These are phyloP conservation scores for Citropsis articulata DNA, from an alignment of 345 rosid genomes.

Conservation along the genomic window DNA sequence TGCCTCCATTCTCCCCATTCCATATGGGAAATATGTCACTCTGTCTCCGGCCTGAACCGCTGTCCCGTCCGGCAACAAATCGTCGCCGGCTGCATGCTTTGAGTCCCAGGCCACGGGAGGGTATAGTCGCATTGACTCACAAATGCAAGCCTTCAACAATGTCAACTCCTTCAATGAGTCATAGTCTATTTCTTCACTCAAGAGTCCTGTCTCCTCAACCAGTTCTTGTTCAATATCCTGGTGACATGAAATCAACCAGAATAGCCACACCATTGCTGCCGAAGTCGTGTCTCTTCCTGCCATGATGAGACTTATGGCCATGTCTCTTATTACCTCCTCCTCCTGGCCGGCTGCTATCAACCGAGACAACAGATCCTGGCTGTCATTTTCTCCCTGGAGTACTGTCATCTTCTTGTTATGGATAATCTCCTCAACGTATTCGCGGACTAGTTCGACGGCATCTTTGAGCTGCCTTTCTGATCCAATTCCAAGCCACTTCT, in stretches of 20 bases:
- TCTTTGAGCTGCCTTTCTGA: slow-evolving; percentile 48
- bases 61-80: slow-evolving; percentile 70
- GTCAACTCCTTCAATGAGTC: slow-evolving; percentile 41
- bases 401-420: slow-evolving; percentile 29
- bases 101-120: slow-evolving; percentile 79
- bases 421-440: slow-evolving; percentile 24
- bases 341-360: slow-evolving; percentile 38
- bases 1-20: slow-evolving; percentile 86
- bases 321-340: slow-evolving; percentile 49
- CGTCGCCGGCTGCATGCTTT: slow-evolving; percentile 48
- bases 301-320: slow-evolving; percentile 52
- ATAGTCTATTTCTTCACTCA: slow-evolving; percentile 19
- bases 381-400: neutral
- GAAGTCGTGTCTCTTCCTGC: slow-evolving; percentile 76
- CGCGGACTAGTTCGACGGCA: slow-evolving; percentile 40
- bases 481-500: slow-evolving; percentile 52
- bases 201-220: slow-evolving; percentile 33
- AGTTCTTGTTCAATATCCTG: slow-evolving; percentile 34
- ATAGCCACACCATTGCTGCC: slow-evolving; percentile 60
- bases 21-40: slow-evolving; percentile 82
- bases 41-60: slow-evolving; percentile 66
- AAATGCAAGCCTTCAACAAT: slow-evolving; percentile 53
- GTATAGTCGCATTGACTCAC: slow-evolving; percentile 71
- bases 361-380: slow-evolving; percentile 44
- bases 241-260: slow-evolving; percentile 52